Evolutionary conservation across 2,329 filamentous ascomycete species (phyloP).

Genomic region (Macrophomina phaseolina): DNA sequence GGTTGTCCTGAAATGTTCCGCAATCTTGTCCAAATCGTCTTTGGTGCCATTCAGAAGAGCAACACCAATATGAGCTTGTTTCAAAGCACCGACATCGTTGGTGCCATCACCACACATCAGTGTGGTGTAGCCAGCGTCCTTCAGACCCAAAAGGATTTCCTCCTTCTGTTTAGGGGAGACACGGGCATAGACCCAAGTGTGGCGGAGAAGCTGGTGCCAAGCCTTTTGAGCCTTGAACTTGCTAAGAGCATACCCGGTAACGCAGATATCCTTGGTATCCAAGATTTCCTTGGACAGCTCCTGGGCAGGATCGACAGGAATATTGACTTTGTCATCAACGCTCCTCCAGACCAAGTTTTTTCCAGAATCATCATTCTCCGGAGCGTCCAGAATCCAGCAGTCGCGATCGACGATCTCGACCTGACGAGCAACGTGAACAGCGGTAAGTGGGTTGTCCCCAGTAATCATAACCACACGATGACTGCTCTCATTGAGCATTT

Average conservation of each 20-base stretch:
- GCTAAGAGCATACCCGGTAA: constrained; percentile 90
- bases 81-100: constrained; percentile 95
- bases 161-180: constrained; percentile 99
- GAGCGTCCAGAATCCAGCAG: constrained; percentile 91
- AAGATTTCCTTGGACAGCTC: constrained; percentile 82
- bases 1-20: constrained; percentile 89
- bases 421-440: constrained; percentile 91
- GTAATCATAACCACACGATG: constrained; percentile 99
- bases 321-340: constrained; percentile 86
- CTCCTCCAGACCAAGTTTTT: constrained; percentile 91
- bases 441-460: constrained; percentile 95
- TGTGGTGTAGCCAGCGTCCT: constrained; percentile 96
- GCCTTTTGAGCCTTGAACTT: constrained; percentile 85
- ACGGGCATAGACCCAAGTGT: constrained; percentile 97
- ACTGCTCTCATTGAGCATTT: constrained; percentile 98
- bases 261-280: constrained; percentile 86
- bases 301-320: constrained; percentile 82
- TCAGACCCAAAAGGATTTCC: constrained; percentile 94
- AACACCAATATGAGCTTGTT: constrained; percentile 97
- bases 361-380: constrained; percentile 83
- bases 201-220: constrained; percentile 77
- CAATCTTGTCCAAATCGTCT: constrained; percentile 88
- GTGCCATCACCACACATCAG: constrained; percentile 99
- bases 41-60: constrained; percentile 93
- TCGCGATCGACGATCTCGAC: constrained; percentile 98